phyloP scores from a whole-genome alignment of 257 asterid species.

The Solanum virginianum region DNA sequence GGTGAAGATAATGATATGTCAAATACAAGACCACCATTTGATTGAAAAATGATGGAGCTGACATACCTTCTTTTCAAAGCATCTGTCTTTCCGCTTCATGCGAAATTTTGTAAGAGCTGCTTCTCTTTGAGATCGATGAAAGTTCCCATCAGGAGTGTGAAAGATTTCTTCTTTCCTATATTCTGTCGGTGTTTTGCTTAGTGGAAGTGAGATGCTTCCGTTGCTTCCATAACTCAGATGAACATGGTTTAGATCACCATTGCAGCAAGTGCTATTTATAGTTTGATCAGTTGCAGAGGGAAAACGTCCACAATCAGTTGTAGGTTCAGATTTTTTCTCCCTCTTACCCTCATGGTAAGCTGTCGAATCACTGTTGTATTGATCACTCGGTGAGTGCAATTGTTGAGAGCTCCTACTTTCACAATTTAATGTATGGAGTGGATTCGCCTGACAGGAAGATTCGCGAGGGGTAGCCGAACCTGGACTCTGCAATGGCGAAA shows the following conservation, averaged over 20 bases:
- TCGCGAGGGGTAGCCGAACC: slow-evolving; percentile 27
- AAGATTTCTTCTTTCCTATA: slow-evolving; percentile 37
- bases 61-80: slow-evolving; percentile 90
- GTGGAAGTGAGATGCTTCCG: slow-evolving; percentile 15
- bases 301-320: slow-evolving; percentile 26
- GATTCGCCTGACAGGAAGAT: slow-evolving; percentile 20
- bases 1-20: background rate
- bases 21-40: background rate
- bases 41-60: background rate
- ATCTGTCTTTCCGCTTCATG: slow-evolving; percentile 81
- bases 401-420: slow-evolving; percentile 25
- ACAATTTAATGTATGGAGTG: slow-evolving; percentile 18
- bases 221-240: slow-evolving; percentile 22
- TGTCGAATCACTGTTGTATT: slow-evolving; percentile 18
- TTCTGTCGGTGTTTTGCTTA: slow-evolving; percentile 19
- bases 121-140: slow-evolving; percentile 62
- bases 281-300: slow-evolving; percentile 53
- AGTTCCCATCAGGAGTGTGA: slow-evolving; percentile 27
- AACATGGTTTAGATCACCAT: slow-evolving; percentile 23
- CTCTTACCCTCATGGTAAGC: slow-evolving; percentile 30
- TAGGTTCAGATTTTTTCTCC: slow-evolving; percentile 22
- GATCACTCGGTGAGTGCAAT: slow-evolving; percentile 20
- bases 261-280: slow-evolving; percentile 44
- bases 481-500: slow-evolving; percentile 34
- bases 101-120: slow-evolving; percentile 89